phyloP scores from a whole-genome alignment of 805 yeast genomes.

The Candida suzukii region DNA sequence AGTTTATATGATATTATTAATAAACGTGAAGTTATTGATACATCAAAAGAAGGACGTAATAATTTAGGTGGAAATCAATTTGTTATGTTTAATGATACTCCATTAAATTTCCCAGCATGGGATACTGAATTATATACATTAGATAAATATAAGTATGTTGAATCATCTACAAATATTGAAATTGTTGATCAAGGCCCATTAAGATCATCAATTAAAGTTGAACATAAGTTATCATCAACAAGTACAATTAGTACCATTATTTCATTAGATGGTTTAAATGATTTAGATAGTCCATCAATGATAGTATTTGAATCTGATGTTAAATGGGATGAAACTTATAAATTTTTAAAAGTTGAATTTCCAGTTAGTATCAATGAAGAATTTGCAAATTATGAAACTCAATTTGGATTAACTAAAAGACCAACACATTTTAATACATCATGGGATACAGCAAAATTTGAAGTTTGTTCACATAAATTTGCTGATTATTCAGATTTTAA shows the following conservation, averaged over 20 bases:
- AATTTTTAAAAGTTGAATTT: conserved; percentile 90
- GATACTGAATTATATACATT: conserved; percentile 89
- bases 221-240: conserved; percentile 47
- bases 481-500: conserved; percentile 83
- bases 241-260: conserved; percentile 62
- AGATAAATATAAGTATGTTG: conserved; percentile 55
- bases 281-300: conserved; percentile 27
- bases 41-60: conserved; percentile 46
- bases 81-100: conserved; percentile 82
- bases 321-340: conserved; percentile 82
- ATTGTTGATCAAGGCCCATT: conserved; percentile 46
- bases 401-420: conserved; percentile 84
- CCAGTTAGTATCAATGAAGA: conserved; percentile 80
- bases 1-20: conserved; percentile 55
- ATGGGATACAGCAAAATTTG: conserved; percentile 97
- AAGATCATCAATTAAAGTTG: conserved; percentile 56
- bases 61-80: conserved; percentile 72
- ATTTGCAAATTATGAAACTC: conserved; percentile 84
- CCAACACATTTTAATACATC: conserved; percentile 93
- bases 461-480: conserved; percentile 89
- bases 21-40: conserved; percentile 61
- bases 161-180: conserved; percentile 30
- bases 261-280: conserved; percentile 52
- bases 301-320: conserved; percentile 54
- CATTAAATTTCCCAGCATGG: conserved; percentile 93